Evolutionary conservation across 2,329 filamentous ascomycete species (phyloP).

Genomic region (Pseudocercospora crystallina): DNA sequence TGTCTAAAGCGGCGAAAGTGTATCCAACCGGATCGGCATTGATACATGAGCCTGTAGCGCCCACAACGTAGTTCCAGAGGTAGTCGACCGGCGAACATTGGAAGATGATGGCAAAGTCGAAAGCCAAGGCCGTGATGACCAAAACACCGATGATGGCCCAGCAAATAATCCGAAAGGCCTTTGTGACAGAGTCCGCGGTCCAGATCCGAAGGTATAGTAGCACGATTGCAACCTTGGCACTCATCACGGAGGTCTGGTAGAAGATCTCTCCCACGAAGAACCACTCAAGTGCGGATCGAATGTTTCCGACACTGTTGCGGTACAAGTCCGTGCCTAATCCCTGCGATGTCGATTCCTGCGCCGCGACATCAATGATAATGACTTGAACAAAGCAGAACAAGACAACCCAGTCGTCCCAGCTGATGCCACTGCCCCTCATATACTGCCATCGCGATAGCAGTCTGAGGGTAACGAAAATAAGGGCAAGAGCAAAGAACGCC

Average conservation of each 20-base stretch:
- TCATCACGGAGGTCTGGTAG: slow-evolving; percentile 21
- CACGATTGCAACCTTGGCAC: slow-evolving; percentile 20
- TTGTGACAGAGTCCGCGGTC: slow-evolving; percentile 20
- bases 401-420: slow-evolving; percentile 23
- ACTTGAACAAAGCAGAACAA: slow-evolving; percentile 14
- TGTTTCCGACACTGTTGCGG: slow-evolving; percentile 3
- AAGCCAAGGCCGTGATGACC: slow-evolving; percentile 16
- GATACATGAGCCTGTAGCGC: slow-evolving; percentile 14
- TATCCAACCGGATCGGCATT: slow-evolving; percentile 16
- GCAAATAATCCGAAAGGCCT: slow-evolving; percentile 16
- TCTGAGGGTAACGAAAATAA: slow-evolving; percentile 17
- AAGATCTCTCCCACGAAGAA: slow-evolving; percentile 21
- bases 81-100: slow-evolving; percentile 21
- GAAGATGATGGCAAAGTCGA: slow-evolving; percentile 23
- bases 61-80: slow-evolving; percentile 16
- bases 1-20: slow-evolving; percentile 18
- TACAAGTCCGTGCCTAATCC: slow-evolving; percentile 12
- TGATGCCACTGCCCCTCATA: slow-evolving; percentile 19
- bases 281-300: slow-evolving; percentile 14
- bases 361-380: slow-evolving; percentile 14
- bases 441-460: slow-evolving; percentile 16
- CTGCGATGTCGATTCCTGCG: slow-evolving; percentile 7
- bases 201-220: slow-evolving; percentile 23
- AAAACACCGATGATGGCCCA: slow-evolving; percentile 20
- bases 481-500: slow-evolving; percentile 15